phyloP scores from a whole-genome alignment of 495 filamentous ascomycete species.

The Amniculicola lignicola region DNA sequence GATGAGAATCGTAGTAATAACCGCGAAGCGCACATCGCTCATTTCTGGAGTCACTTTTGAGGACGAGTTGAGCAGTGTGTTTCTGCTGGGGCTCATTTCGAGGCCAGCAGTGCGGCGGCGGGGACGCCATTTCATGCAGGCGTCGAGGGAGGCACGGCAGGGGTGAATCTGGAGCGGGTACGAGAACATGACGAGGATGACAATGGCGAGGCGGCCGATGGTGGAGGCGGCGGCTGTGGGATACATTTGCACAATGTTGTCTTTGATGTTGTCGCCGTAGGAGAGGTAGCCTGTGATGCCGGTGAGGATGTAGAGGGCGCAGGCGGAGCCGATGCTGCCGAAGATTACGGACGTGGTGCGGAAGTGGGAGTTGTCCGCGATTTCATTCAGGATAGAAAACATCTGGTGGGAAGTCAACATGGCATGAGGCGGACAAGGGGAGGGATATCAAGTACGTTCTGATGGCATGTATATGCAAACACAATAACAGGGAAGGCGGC shows the following conservation, averaged over 20 bases:
- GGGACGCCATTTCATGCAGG: constrained; percentile 88
- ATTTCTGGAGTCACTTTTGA: constrained; percentile 50
- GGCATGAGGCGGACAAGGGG: neutral
- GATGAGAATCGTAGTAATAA: constrained; percentile 82
- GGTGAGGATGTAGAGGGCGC: constrained; percentile 79
- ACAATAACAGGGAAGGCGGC: constrained; percentile 91
- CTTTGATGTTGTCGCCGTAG: constrained; percentile 79
- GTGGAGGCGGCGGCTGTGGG: constrained; percentile 76
- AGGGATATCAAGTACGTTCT: constrained; percentile 73
- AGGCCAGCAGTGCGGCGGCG: constrained; percentile 42
- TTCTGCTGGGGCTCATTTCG: constrained; percentile 39
- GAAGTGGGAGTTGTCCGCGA: constrained; percentile 75
- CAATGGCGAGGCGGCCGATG: constrained; percentile 90
- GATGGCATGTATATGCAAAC: constrained; percentile 98
- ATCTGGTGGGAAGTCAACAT: constrained; percentile 55
- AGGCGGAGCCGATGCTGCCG: constrained; percentile 77
- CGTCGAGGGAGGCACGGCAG: constrained; percentile 87
- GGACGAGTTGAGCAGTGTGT: constrained; percentile 20
- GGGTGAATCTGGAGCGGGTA: constrained; percentile 95
- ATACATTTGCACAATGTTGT: constrained; percentile 95
- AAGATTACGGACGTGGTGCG: constrained; percentile 77
- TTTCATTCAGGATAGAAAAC: constrained; percentile 98
- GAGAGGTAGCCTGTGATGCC: constrained; percentile 94
- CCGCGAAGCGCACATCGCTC: constrained; percentile 82
- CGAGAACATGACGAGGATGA: constrained; percentile 94